Conservation (phyloP, 2,329 filamentous ascomycete genomes). For the Albifimbria verrucaria region DNA sequence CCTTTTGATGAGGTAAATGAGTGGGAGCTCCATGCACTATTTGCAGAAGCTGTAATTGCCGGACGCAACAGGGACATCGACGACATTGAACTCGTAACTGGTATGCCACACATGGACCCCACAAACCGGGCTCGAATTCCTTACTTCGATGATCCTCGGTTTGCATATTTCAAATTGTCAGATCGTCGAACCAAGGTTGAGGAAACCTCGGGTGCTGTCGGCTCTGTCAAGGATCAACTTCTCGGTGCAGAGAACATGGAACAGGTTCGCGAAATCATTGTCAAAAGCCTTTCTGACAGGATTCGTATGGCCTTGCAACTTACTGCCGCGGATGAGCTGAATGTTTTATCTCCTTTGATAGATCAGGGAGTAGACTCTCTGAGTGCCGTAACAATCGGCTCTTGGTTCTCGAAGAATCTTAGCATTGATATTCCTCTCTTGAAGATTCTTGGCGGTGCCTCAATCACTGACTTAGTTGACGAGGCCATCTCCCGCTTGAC, state of each 20-base stretch:
- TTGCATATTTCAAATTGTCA: neutral
- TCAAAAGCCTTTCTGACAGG: neutral
- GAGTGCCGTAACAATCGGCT: neutral
- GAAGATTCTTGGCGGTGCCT: neutral
- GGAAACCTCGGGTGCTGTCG: neutral
- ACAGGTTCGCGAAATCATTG: neutral
- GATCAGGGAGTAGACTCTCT: slow-evolving; percentile 1
- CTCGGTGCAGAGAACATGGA: neutral
- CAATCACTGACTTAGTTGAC: neutral
- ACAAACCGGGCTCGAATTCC: neutral
- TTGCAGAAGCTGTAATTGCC: neutral
- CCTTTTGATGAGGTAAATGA: neutral
- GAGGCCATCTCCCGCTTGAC: neutral
- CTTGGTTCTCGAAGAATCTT: neutral
- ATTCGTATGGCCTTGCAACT: neutral
- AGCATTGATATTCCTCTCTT: neutral
- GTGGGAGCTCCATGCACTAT: neutral
- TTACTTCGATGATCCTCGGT: neutral
- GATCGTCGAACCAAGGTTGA: neutral
- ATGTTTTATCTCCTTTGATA: neutral
- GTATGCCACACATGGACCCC: neutral
- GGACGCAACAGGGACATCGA: neutral
- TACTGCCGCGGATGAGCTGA: neutral
- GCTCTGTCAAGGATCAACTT: neutral
- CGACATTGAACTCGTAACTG: neutral